Evolutionary conservation across 805 yeast species (phyloP).

Genomic region (Candida schatavii): DNA sequence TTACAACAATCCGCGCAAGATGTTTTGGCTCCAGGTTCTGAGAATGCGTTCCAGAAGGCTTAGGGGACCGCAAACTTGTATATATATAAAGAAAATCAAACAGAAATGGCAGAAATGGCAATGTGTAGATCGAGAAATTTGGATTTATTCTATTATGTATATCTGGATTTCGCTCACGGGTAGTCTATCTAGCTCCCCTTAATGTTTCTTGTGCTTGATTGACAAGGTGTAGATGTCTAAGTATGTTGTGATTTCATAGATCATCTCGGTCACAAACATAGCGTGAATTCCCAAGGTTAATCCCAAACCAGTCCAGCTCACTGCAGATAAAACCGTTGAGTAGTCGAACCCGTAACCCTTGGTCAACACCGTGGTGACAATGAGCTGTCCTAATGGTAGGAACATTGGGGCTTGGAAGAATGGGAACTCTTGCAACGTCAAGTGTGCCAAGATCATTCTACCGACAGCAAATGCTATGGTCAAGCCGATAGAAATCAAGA

Average conservation of each 20-base stretch:
- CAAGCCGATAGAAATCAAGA: slow-evolving; percentile 67
- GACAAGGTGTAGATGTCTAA: slow-evolving; percentile 83
- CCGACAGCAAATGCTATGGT: slow-evolving; percentile 87
- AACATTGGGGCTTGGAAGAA: slow-evolving; percentile 64
- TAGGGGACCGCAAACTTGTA: slow-evolving; percentile 8
- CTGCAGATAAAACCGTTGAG: slow-evolving; percentile 43
- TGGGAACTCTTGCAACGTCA: slow-evolving; percentile 80
- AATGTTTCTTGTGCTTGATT: slow-evolving; percentile 72
- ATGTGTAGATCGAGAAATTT: too few species aligned
- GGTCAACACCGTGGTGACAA: slow-evolving; percentile 32
- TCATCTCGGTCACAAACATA: slow-evolving; percentile 71
- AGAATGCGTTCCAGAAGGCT: slow-evolving; percentile 31
- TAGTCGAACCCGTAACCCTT: slow-evolving; percentile 36
- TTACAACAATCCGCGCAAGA: slow-evolving; percentile 77
- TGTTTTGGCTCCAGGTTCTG: slow-evolving; percentile 67
- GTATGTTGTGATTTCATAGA: slow-evolving; percentile 73
- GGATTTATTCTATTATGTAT: too few species aligned
- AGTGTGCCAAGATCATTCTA: slow-evolving; percentile 81
- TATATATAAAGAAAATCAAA: slow-evolving; percentile 5
- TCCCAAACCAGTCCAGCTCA: slow-evolving; percentile 68
- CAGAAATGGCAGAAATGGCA: not conserved
- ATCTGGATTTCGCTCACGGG: too few species aligned
- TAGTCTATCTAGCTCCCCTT: too few species aligned
- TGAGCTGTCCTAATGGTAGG: slow-evolving; percentile 55
- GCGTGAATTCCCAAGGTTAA: slow-evolving; percentile 65